Evolutionary conservation across 1,284 basidiomycete species (phyloP), one percentile per base, ranked within the genome.

Genomic region (Apiotrichum laibachii): DNA sequence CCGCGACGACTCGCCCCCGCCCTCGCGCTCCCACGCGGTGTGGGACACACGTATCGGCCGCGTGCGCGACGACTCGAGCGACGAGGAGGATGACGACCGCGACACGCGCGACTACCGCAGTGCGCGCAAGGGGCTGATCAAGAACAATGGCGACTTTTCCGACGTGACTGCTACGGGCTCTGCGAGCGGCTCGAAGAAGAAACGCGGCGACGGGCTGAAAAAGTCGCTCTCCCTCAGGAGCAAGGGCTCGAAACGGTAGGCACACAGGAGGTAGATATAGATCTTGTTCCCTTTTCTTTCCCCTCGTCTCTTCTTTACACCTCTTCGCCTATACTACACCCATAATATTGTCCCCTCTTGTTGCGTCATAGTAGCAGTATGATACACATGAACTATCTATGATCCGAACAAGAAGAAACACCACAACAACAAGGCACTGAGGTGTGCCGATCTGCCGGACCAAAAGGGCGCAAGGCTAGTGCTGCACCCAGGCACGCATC

Each of bases 31-130:
- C 3, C n/a, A 50, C 22, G 49, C 39, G 15, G 34, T 67, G 34
- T 79, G 76, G 76, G 63, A 59, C 26, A 72, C 72, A 18, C 63
- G 76, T 34, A 76, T 79, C 42, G 75, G 75, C 8, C 61, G 64
- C 35, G 63, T 73, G 62, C 61, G 67, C 45, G 77, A 76, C 5
- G 75, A 76, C 63, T 73, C 69, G 26, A 65, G 67, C 8, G 70
- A 71, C 33, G 75, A 76, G 34, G 76, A 77, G 45, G 69, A 69
- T 19, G 66, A 69, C 39, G 44, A 51, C 22, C 57, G 34, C 37
- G 11, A 37, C 68, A 72, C 60, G 64, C 60, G 31, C n/a, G 70
- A 67, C 15, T 79, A 79, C 53, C 45, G 56, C 47, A 66, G 62
- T 34, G 76, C 76, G 5, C 55, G 62, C 21, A 48, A 44, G 40